Conservation (phyloP, 1,284 basidiomycete genomes). For the Microbotryum saponariae region DNA sequence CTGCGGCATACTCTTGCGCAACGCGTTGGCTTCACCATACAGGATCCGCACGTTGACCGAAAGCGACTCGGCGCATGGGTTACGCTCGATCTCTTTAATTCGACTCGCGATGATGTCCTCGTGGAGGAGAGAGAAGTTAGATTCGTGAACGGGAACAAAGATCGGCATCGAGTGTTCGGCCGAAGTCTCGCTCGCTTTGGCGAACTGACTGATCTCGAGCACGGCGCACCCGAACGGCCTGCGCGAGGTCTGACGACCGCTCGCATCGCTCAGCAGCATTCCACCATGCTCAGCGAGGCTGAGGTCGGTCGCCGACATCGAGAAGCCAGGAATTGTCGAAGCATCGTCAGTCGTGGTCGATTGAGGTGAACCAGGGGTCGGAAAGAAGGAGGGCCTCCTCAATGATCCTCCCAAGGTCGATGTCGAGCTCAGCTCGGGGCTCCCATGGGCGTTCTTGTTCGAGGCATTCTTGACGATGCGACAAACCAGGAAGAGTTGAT, state of each 20-base stretch:
- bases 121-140: constrained; percentile 82
- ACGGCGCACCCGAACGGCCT: constrained; percentile 92
- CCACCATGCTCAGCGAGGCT: background rate
- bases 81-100: constrained; percentile 68
- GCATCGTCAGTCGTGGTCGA: constrained; percentile 1
- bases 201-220: constrained; percentile 71
- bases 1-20: constrained; percentile 76
- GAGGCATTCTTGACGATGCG: constrained; percentile 74
- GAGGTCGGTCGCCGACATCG: constrained; percentile 7
- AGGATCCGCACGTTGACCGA: constrained; percentile 82
- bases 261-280: constrained; percentile 25
- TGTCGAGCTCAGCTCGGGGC: background rate
- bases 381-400: background rate
- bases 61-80: constrained; percentile 58
- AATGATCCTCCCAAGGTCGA: background rate
- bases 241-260: constrained; percentile 49
- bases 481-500: constrained; percentile 78
- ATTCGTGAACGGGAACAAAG: constrained; percentile 70
- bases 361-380: constrained; percentile 4
- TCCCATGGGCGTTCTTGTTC: constrained; percentile 1
- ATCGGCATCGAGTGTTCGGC: constrained; percentile 83
- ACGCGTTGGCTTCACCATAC: constrained; percentile 65
- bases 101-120: constrained; percentile 84
- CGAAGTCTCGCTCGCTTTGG: constrained; percentile 46
- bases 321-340: constrained; percentile 5